A percentile compares a stretch with the other conserved stretches of the same genome.
Evolutionary conservation across 208 protist species (phyloP).

Genomic region (Crithidia mellificae): DNA sequence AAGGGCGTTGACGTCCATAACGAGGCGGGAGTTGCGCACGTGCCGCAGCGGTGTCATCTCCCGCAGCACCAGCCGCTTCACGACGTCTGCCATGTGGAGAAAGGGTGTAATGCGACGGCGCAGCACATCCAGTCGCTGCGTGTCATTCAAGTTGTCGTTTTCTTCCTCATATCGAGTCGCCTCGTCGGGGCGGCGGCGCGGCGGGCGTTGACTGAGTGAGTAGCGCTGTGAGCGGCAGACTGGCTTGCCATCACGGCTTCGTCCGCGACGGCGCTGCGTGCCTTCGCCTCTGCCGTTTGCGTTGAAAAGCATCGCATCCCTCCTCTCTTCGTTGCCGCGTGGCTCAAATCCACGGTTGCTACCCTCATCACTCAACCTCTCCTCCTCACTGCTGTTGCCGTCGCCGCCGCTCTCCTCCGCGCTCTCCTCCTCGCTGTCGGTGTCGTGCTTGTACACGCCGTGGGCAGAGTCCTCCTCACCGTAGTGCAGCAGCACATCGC

Average conservation of each 20-base stretch:
- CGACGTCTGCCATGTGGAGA: conserved; percentile 34
- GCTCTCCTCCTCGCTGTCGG: conserved; percentile 2
- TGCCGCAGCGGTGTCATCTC: conserved; percentile 25
- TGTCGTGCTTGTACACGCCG: background rate
- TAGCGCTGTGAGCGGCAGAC: too few species aligned
- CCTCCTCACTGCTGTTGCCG: background rate
- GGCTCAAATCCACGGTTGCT: too few species aligned
- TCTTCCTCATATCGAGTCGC: conserved; percentile 1
- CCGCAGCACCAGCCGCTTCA: conserved; percentile 42
- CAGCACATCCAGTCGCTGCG: conserved; percentile 52
- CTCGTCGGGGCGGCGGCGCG: too few species aligned
- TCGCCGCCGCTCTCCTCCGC: background rate
- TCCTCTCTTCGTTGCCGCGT: too few species aligned
- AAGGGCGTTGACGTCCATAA: conserved; percentile 71
- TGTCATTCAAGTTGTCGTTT: conserved; percentile 20
- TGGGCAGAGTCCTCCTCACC: conserved; percentile 15
- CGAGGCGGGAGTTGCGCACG: conserved; percentile 42
- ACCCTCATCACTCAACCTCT: background rate
- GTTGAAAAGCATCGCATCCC: too few species aligned
- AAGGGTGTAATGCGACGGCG: conserved; percentile 47
- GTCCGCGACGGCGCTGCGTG: too few species aligned
- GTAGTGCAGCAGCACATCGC: background rate
- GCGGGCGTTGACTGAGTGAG: too few species aligned
- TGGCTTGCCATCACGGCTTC: too few species aligned
- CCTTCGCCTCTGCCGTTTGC: too few species aligned